These are phyloP conservation scores for Peribolospora baueri DNA, from an alignment of 768 basidiomycete species.

Conservation along the genomic window DNA sequence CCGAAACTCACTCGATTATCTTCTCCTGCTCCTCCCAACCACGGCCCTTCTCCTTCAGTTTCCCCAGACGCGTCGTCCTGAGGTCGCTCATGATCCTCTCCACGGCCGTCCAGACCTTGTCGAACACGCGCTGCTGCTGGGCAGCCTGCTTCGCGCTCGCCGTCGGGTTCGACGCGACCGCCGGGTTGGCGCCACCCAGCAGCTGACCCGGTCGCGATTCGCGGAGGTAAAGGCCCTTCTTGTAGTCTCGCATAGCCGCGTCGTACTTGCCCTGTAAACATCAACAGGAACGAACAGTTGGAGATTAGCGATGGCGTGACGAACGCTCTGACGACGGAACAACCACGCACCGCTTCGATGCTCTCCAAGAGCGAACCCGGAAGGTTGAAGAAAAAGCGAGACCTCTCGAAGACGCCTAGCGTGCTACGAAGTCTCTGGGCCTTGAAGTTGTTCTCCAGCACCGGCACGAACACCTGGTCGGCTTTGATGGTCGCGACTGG, in stretches of 20 bases:
- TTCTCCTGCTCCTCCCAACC: slow-evolving; percentile 86
- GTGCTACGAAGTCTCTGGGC: slow-evolving; percentile 79
- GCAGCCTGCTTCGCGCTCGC: slow-evolving; percentile 35
- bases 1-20: slow-evolving; percentile 60
- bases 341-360: slow-evolving; percentile 49
- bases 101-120: slow-evolving; percentile 86
- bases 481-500: slow-evolving; percentile 77
- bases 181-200: slow-evolving; percentile 18
- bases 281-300: not conserved
- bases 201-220: slow-evolving; percentile 73
- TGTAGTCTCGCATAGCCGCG: slow-evolving; percentile 78
- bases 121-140: slow-evolving; percentile 75
- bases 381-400: slow-evolving; percentile 97
- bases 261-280: slow-evolving; percentile 66
- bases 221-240: slow-evolving; percentile 77
- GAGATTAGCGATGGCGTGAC: not conserved
- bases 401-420: slow-evolving; percentile 80
- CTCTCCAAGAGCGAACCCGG: slow-evolving; percentile 69
- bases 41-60: slow-evolving; percentile 53
- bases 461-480: slow-evolving; percentile 83
- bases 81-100: slow-evolving; percentile 88
- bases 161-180: slow-evolving; percentile 1
- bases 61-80: slow-evolving; percentile 46
- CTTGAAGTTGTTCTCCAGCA: slow-evolving; percentile 83
- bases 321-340: not conserved